Evolutionary conservation across 148 eudicot species (phyloP).

Genomic region (Cornus kousa): DNA sequence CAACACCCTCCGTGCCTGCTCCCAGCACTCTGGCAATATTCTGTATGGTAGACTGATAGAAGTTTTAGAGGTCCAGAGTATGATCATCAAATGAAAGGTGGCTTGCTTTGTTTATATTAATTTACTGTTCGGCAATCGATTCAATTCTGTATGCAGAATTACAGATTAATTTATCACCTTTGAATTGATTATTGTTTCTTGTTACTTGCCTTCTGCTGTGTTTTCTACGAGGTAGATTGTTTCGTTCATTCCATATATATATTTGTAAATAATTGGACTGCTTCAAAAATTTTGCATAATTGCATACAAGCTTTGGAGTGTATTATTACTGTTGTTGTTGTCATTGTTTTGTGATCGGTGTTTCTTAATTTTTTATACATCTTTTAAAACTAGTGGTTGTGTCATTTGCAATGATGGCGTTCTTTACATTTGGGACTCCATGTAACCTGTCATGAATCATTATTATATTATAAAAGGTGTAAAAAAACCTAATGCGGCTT

Average conservation of each 20-base stretch:
- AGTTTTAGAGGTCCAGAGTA: not conserved
- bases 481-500: not conserved
- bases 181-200: not conserved
- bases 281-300: not conserved
- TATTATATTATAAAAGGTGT: not conserved
- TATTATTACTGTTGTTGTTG: not conserved
- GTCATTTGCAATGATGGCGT: not conserved
- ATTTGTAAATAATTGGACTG: not conserved
- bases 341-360: not conserved
- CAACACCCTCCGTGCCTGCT: too few species aligned
- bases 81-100: not conserved
- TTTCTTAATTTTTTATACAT: not conserved
- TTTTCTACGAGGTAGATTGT: conserved; percentile 5
- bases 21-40: too few species aligned
- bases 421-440: not conserved
- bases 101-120: not conserved
- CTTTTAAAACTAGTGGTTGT: not conserved
- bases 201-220: not conserved
- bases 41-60: too few species aligned
- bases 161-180: not conserved
- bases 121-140: not conserved
- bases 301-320: not conserved
- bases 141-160: not conserved
- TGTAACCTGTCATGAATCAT: not conserved
- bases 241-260: not conserved